Evolutionary conservation across 805 yeast genomes (phyloP).

Genomic region (Vanderwaltozyma tropicalis): DNA sequence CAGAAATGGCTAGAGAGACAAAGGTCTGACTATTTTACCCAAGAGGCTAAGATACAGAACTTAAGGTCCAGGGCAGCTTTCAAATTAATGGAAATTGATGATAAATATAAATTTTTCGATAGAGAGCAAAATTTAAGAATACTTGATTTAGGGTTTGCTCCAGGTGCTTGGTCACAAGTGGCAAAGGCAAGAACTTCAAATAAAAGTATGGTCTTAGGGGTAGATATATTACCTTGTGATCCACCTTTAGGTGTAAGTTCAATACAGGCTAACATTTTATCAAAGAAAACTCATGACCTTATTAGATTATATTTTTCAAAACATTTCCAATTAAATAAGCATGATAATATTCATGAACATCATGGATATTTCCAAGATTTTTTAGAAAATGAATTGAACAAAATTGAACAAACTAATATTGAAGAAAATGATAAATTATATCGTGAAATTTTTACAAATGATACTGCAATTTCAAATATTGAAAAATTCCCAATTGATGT

Average conservation of each 20-base stretch:
- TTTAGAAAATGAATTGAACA: background rate
- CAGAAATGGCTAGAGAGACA: conserved; percentile 70
- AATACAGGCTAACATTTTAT: conserved; percentile 80
- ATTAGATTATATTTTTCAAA: conserved; percentile 42
- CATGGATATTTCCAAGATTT: conserved; percentile 12
- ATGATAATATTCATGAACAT: conserved; percentile 27
- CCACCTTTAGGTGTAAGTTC: conserved; percentile 77
- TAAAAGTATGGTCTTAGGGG: conserved; percentile 53
- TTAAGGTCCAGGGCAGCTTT: conserved; percentile 84
- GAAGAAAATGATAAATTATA: too few relatives aligned
- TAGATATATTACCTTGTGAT: conserved; percentile 65
- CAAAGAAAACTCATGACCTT: conserved; percentile 48
- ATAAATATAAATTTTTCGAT: conserved; percentile 48
- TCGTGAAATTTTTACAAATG: too few relatives aligned
- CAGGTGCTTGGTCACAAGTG: conserved; percentile 92
- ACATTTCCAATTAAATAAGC: conserved; percentile 22
- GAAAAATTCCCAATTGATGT: conserved; percentile 43
- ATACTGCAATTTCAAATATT: background rate
- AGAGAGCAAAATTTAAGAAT: conserved; percentile 40
- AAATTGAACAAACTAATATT: background rate
- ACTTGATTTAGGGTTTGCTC: conserved; percentile 86
- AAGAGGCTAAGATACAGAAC: conserved; percentile 52
- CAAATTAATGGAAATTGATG: conserved; percentile 68
- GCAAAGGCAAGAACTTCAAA: conserved; percentile 46
- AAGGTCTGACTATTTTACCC: conserved; percentile 49